These are phyloP conservation scores for Lotmaria passim DNA, from an alignment of 208 protist species.

Conservation along the genomic window DNA sequence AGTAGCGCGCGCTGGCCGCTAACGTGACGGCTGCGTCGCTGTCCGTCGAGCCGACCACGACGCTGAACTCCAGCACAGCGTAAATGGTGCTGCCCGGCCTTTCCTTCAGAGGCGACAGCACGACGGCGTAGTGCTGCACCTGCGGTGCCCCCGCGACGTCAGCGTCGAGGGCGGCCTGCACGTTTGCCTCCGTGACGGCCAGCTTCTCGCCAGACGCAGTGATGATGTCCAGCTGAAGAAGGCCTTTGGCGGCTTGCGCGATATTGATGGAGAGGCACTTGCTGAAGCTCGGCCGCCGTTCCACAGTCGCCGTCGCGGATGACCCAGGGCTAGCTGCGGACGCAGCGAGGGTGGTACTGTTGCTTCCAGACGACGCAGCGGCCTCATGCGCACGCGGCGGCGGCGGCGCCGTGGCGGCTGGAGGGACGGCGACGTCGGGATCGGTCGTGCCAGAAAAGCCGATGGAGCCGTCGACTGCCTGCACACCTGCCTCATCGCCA, in stretches of 20 bases:
- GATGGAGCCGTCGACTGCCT: constrained; percentile 1
- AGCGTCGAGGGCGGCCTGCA: constrained; percentile 17
- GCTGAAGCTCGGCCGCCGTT: constrained; percentile 17
- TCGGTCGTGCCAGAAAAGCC: neutral
- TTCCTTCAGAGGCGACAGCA: constrained; percentile 27
- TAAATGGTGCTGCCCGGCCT: constrained; percentile 33
- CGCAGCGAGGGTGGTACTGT: neutral
- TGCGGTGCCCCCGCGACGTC: constrained; percentile 12
- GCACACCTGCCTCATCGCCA: neutral
- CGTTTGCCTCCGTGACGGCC: constrained; percentile 24
- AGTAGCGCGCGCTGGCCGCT: constrained; percentile 13
- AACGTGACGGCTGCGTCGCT: constrained; percentile 16
- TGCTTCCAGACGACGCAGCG: too few relatives aligned
- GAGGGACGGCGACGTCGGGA: too few relatives aligned
- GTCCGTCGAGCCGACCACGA: constrained; percentile 29
- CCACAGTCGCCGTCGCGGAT: too few relatives aligned
- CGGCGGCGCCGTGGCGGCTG: too few relatives aligned
- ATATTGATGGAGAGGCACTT: constrained; percentile 38
- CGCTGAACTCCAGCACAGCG: constrained; percentile 48
- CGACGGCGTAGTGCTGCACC: constrained; percentile 43
- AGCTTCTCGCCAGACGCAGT: constrained; percentile 25
- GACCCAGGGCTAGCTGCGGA: neutral
- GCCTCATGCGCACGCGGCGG: too few relatives aligned
- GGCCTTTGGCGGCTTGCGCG: constrained; percentile 16
- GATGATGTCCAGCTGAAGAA: constrained; percentile 32